These are phyloP conservation scores for Diaporthe citrichinensis DNA, from an alignment of 2,329 filamentous ascomycete genomes.

Conservation along the genomic window DNA sequence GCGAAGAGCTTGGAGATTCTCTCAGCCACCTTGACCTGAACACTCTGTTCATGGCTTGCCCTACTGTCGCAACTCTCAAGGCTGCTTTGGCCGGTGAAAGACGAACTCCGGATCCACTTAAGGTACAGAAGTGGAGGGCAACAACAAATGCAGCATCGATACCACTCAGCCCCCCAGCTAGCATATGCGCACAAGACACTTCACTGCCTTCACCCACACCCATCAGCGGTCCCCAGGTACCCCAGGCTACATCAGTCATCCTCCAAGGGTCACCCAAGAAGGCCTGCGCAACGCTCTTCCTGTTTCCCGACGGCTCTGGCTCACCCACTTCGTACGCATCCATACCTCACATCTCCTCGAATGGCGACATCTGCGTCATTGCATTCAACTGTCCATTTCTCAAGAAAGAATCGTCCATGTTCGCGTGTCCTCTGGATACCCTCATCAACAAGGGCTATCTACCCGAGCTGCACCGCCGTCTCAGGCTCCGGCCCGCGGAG, in stretches of 20 bases:
- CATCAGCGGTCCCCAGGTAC: neutral
- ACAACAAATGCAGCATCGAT: neutral
- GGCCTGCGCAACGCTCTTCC: neutral
- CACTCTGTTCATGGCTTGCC: constrained; percentile 47
- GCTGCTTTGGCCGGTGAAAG: neutral
- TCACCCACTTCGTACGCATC: neutral
- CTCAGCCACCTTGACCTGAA: constrained; percentile 43
- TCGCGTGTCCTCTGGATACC: neutral
- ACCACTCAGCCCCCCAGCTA: neutral
- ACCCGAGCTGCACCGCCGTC: neutral
- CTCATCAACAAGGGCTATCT: neutral
- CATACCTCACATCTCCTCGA: neutral
- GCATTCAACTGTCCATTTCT: neutral
- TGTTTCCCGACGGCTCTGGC: neutral
- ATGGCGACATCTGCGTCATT: neutral
- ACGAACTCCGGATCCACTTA: too few species aligned
- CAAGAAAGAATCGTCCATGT: neutral
- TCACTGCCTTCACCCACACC: neutral
- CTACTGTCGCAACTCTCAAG: constrained; percentile 41
- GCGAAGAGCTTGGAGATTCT: constrained; percentile 50
- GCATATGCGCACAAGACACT: neutral
- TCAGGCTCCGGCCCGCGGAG: neutral
- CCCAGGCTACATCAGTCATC: neutral
- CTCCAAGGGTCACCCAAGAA: neutral
- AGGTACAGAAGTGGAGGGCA: neutral